Evolutionary conservation across 2,329 filamentous ascomycete genomes (phyloP).

Genomic region (Xylaria sp.): DNA sequence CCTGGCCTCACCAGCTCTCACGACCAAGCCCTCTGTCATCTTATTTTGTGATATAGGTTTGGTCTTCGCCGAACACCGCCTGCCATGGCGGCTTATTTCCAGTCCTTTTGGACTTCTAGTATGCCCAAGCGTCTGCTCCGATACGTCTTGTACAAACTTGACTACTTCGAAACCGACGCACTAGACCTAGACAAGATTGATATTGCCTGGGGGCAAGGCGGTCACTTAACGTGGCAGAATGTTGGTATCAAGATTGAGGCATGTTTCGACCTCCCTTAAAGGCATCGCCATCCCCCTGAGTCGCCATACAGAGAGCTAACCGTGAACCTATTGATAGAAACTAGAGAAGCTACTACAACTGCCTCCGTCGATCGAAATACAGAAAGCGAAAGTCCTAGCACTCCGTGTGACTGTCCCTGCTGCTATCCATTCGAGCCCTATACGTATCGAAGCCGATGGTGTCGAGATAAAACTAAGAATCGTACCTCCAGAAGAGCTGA

Average conservation of each 20-base stretch:
- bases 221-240: conserved; percentile 85
- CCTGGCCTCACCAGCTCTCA: background rate
- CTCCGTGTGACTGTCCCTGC: conserved; percentile 86
- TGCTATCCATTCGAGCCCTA: conserved; percentile 86
- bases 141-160: conserved; percentile 83
- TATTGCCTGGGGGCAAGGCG: conserved; percentile 82
- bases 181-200: conserved; percentile 88
- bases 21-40: conserved; percentile 5
- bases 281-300: conserved; percentile 10
- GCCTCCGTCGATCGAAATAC: conserved; percentile 75
- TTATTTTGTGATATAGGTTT: conserved; percentile 13
- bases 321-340: conserved; percentile 67
- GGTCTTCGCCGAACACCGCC: conserved; percentile 19
- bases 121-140: conserved; percentile 91
- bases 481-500: conserved; percentile 52
- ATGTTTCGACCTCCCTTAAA: conserved; percentile 45
- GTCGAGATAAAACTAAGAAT: conserved; percentile 76
- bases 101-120: conserved; percentile 70
- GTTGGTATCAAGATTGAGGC: conserved; percentile 84
- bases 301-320: conserved; percentile 38
- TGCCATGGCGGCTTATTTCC: conserved; percentile 78
- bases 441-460: conserved; percentile 82
- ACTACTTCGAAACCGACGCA: conserved; percentile 87
- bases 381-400: conserved; percentile 77
- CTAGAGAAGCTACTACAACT: conserved; percentile 78